Conservation (phyloP, 192 early-diverging fungal species). For the Coemansia sp. region DNA sequence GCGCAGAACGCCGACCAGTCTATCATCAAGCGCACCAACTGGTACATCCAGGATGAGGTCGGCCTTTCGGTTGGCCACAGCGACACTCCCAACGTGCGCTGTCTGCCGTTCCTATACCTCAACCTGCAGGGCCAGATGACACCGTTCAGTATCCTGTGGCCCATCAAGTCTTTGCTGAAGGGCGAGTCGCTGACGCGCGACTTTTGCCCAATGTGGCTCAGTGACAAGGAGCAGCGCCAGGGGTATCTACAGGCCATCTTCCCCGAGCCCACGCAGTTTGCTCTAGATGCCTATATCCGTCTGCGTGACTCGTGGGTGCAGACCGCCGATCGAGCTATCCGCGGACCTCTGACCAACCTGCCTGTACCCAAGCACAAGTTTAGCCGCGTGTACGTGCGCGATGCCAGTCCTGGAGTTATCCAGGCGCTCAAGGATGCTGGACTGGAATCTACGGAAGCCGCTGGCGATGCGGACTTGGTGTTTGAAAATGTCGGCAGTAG, state of each 20-base stretch:
- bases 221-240: slow-evolving; percentile 38
- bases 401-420: not conserved
- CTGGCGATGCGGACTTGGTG: slow-evolving; percentile 31
- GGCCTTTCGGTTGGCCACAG: slow-evolving; percentile 63
- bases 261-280: slow-evolving; percentile 28
- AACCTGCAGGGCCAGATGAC: slow-evolving; percentile 49
- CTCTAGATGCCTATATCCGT: slow-evolving; percentile 26
- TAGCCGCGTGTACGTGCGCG: slow-evolving; percentile 23
- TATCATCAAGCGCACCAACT: slow-evolving; percentile 30
- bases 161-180: slow-evolving; percentile 51
- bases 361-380: slow-evolving; percentile 5
- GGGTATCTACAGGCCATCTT: slow-evolving; percentile 57
- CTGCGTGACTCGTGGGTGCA: slow-evolving; percentile 19
- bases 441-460: slow-evolving; percentile 3
- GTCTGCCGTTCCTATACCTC: slow-evolving; percentile 62
- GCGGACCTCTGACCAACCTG: slow-evolving; percentile 2
- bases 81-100: slow-evolving; percentile 56
- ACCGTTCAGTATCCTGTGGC: slow-evolving; percentile 65
- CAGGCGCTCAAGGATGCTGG: slow-evolving; percentile 15
- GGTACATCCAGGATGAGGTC: slow-evolving; percentile 58
- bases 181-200: slow-evolving; percentile 57
- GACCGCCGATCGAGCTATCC: slow-evolving; percentile 9
- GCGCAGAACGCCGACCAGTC: slow-evolving; percentile 18
- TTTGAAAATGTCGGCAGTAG: slow-evolving; percentile 20
- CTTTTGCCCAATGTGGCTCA: slow-evolving; percentile 57